phyloP scores from a whole-genome alignment of 805 yeast species.

The Maudiozyma bulderi region DNA sequence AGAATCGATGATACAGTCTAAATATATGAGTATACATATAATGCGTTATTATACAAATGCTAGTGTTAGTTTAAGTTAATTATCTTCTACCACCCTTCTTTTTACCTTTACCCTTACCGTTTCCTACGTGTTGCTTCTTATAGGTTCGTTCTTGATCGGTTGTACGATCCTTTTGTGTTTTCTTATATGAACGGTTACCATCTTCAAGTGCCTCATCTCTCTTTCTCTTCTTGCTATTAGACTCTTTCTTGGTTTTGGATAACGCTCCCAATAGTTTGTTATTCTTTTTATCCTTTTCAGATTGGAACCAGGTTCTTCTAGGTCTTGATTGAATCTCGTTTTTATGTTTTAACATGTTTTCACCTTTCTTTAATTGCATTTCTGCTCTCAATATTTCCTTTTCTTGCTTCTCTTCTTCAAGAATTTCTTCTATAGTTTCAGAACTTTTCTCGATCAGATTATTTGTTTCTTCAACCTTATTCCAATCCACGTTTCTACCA shows the following conservation, averaged over 20 bases:
- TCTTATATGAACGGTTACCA: slow-evolving; percentile 54
- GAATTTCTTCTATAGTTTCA: slow-evolving; percentile 59
- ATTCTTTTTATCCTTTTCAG: slow-evolving; percentile 35
- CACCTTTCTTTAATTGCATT: slow-evolving; percentile 79
- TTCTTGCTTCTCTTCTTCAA: slow-evolving; percentile 80
- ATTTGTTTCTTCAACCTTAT: slow-evolving; percentile 61
- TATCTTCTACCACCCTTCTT: slow-evolving; percentile 3
- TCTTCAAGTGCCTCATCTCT: slow-evolving; percentile 55
- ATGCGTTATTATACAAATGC: too few species aligned
- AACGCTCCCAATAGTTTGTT: slow-evolving; percentile 29
- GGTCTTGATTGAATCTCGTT: slow-evolving; percentile 85
- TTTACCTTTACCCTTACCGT: slow-evolving; percentile 22
- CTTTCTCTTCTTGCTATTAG: slow-evolving; percentile 65
- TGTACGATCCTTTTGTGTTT: slow-evolving; percentile 65
- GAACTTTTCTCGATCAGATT: slow-evolving; percentile 50
- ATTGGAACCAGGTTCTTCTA: slow-evolving; percentile 93
- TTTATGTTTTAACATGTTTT: slow-evolving; percentile 69
- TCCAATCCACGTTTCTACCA: slow-evolving; percentile 92
- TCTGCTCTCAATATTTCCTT: slow-evolving; percentile 84
- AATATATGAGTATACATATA: too few species aligned
- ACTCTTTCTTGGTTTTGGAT: slow-evolving; percentile 41
- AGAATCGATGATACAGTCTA: too few species aligned
- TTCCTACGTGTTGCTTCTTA: slow-evolving; percentile 27
- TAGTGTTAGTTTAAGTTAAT: background rate
- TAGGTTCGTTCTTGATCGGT: slow-evolving; percentile 38